phyloP scores from a whole-genome alignment of 345 rosid genomes.

The Rhodomyrtus tomentosa region DNA sequence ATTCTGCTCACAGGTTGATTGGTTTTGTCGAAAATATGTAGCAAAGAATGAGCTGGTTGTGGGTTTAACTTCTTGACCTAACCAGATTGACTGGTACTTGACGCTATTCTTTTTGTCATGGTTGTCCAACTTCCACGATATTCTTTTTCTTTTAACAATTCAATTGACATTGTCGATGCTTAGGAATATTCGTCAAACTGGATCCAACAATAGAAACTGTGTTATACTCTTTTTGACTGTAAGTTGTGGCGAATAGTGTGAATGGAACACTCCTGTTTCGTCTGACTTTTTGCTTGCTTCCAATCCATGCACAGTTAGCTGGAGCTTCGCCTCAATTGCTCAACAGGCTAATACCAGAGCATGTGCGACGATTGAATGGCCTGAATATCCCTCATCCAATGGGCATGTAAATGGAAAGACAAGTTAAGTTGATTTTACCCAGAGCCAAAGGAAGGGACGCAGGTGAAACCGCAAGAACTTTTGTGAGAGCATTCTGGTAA shows the following conservation, averaged over 20 bases:
- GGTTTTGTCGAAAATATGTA: neutral
- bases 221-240: neutral
- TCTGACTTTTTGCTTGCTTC: neutral
- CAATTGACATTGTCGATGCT: neutral
- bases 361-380: constrained; percentile 35
- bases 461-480: neutral
- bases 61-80: neutral
- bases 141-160: neutral
- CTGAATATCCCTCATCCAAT: constrained; percentile 19
- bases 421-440: neutral
- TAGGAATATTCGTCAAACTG: neutral
- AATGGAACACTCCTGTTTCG: neutral
- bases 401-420: constrained; percentile 17
- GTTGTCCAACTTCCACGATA: neutral
- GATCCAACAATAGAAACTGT: neutral
- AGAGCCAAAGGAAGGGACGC: neutral
- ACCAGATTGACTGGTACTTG: neutral
- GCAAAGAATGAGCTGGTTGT: neutral
- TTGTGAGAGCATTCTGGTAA: neutral
- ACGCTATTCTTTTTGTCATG: neutral
- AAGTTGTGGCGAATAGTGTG: neutral
- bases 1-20: neutral
- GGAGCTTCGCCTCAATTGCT: constrained; percentile 65
- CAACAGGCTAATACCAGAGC: constrained; percentile 63
- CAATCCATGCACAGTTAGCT: constrained; percentile 23